Conservation (phyloP, 1,139 yeast genomes). For the Lodderomyces beijingensis region DNA sequence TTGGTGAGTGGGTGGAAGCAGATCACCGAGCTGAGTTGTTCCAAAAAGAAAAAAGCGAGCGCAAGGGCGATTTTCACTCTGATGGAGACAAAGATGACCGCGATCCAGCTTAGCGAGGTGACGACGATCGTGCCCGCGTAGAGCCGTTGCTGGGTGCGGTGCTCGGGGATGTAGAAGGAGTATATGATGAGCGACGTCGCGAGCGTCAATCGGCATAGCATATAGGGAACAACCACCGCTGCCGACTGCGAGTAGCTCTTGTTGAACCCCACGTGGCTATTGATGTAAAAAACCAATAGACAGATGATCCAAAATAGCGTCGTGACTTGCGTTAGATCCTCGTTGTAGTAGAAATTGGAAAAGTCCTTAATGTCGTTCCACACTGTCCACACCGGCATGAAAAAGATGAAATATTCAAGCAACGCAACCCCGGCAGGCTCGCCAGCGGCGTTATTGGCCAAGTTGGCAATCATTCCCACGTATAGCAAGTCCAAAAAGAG, state of each 20-base stretch:
- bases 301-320: slow-evolving; percentile 53
- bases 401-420: slow-evolving; percentile 46
- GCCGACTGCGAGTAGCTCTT: slow-evolving; percentile 37
- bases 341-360: slow-evolving; percentile 61
- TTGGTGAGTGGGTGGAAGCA: slow-evolving; percentile 49
- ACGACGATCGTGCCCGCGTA: slow-evolving; percentile 30
- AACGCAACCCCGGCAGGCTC: slow-evolving; percentile 46
- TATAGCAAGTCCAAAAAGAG: slow-evolving; percentile 60
- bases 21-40: slow-evolving; percentile 28
- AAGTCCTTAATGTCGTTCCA: slow-evolving; percentile 66
- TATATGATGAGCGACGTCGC: slow-evolving; percentile 36
- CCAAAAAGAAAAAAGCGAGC: slow-evolving; percentile 38
- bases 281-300: slow-evolving; percentile 49
- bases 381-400: slow-evolving; percentile 57
- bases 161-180: slow-evolving; percentile 51
- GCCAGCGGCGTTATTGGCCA: slow-evolving; percentile 53
- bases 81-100: slow-evolving; percentile 43
- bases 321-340: slow-evolving; percentile 53
- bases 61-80: slow-evolving; percentile 48
- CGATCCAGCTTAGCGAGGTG: slow-evolving; percentile 42
- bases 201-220: slow-evolving; percentile 41
- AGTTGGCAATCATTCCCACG: slow-evolving; percentile 60
- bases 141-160: slow-evolving; percentile 47
- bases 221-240: slow-evolving; percentile 42
- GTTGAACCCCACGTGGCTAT: slow-evolving; percentile 41